Evolutionary conservation across 169 alveolate genomes (phyloP).

Genomic region (Cryptosporidium meleagridis): DNA sequence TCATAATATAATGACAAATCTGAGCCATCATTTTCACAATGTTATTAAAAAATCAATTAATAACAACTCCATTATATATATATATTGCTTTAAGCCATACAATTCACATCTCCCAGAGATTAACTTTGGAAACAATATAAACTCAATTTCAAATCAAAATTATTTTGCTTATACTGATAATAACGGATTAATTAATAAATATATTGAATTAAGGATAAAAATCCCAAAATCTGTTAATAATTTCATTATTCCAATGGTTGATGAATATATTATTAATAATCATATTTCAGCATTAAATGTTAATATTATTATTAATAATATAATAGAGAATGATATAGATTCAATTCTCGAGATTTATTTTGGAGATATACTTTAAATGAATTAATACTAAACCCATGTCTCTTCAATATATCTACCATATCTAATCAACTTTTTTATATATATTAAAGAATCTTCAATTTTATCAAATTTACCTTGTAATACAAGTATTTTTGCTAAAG

Average conservation of each 20-base stretch:
- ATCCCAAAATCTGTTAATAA: slow-evolving; percentile 4
- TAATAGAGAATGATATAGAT: background rate
- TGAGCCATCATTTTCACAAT: background rate
- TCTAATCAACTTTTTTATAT: slow-evolving; percentile 42
- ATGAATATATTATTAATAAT: background rate
- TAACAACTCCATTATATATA: background rate
- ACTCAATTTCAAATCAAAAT: background rate
- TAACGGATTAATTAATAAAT: background rate
- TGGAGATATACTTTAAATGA: background rate
- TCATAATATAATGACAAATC: background rate
- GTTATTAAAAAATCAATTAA: background rate
- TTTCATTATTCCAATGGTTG: background rate
- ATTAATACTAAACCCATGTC: slow-evolving; percentile 35
- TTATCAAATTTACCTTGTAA: slow-evolving; percentile 18
- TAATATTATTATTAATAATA: background rate
- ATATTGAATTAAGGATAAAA: slow-evolving; percentile 23
- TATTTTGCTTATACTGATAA: slow-evolving; percentile 4
- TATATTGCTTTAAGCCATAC: slow-evolving; percentile 11
- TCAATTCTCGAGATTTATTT: background rate
- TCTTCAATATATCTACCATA: slow-evolving; percentile 73
- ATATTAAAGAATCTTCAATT: slow-evolving; percentile 32
- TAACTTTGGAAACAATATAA: background rate
- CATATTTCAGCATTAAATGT: background rate
- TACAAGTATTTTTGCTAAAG: slow-evolving; percentile 35
- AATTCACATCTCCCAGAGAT: background rate